Base-by-base conservation (phyloP, 352 stramenopile genomes). In the Globisporangium alternatum region DNA sequence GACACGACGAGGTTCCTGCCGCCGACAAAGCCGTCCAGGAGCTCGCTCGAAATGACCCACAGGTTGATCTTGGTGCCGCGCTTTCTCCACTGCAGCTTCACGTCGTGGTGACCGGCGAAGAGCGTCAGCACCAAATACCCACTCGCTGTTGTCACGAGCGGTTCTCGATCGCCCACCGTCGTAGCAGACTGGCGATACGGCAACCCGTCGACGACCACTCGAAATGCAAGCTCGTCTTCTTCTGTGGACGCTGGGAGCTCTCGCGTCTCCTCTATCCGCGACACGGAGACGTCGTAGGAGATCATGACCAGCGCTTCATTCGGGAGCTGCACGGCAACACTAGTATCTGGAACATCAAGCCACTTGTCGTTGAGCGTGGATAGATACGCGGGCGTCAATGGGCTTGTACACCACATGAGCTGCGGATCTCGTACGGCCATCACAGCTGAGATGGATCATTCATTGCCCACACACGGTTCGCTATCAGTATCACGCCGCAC, bases 81-180 rank as follows among this genome's bases (percentile, higher is more conserved):
- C 49, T 91, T 91, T 33, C 83, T 62, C 85, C 85, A 93, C 51
- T 93, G 85, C 43, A 93, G 60, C n/a, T 70, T 70, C 13, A 83
- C 80, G 10, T 68, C 49, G 19, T 93, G 81, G 1, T 66, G 37
- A 1, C 85, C 85, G 3, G 75, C 68, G 10, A 72, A 53, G 5
- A 91, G 67, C 55, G 91, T 80, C 12, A 83, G 64, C 4, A 82
- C 70, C 17, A 91, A 64, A 43, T 88, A 80, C 0, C 85, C 85
- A 37, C 85, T 91, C 12, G 71, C 79, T 5, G 78, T 71, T 0
- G 74, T 71, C 15, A 87, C 69, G 9, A 89, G 45, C 7, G 82
- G 73, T 28, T 93, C 80, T n/a, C 73, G 69, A 41, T 89, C 74
- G 9, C 87, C 80, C 13, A 91, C 67, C 2, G 77, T 88, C 2